Evolutionary conservation across 306 rosid species (phyloP), one percentile per base, ranked within the genome.

Genomic region (Prunus davidiana): DNA sequence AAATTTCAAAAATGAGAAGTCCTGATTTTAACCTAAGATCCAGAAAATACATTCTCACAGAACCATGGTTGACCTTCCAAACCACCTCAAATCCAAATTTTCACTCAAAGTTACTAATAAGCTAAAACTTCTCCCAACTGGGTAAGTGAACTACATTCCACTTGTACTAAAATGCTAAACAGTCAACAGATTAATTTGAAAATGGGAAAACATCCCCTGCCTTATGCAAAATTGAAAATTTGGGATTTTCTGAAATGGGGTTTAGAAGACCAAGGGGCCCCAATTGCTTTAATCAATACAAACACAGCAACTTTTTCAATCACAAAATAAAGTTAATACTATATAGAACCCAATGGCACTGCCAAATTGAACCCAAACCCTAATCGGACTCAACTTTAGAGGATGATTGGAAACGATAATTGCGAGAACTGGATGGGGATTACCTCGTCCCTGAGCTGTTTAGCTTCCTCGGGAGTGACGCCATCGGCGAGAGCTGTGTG

Each of bases 371-470:
- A 66, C 18, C 18, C 50, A 55, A 54, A 19, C 27, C 61, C 28
- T 20, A 50, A 58, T 38, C 14, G 22, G 27, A 27, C 12, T 62
- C n/a, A 15, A n/a, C 28, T 34, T 68, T 5, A 46, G 18, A 32
- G 43, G 62, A 6, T 38, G 67, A 71, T 51, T 18, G 66, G 58
- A 67, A 5, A 64, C 10, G 12, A 64, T 30, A 3, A 50, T 6
- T 41, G 16, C 12, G 46, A 22, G 52, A 62, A 65, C n/a, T 16
- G 73, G 52, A 65, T 51, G 66, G 19, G 63, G 56, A 2, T 52
- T 78, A 90, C 92, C 91, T 94, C 96, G 30, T 93, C 89, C 78
- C 93, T 80, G 52, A 93, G 96, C 50, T 79, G 82, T 68, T 77
- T 91, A 6, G 92, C 97, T 84, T 93, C 98, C 25, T 82, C 85